Base-by-base conservation (phyloP, 164 flowering plant species). In the Sextonia rubra region DNA sequence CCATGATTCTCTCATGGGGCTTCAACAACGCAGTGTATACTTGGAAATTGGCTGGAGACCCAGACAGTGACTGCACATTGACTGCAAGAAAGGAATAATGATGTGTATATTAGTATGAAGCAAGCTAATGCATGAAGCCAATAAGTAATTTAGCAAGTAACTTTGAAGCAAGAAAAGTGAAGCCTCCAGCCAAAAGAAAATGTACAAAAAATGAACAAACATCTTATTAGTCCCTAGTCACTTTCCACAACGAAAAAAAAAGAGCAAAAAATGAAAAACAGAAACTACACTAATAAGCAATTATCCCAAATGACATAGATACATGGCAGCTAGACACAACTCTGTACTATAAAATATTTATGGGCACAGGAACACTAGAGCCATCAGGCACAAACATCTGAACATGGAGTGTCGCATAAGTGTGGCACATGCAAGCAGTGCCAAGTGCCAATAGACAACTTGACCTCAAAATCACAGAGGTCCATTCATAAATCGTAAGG, bases 1-100 rank as follows among this genome's bases (percentile, higher is more conserved):
- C 98, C 98, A 96, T 96, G 78, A 93, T 96, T 84, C 99, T 90
- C 0, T 96, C 99, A 79, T 96, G 99, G 73, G 99, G 94, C 75
- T 91, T 96, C 77, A 96, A 77, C 64, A 96, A 75, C 47, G 97
- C 99, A 81, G 98, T 93, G 79, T 96, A 96, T 47, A 90, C 98
- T 74, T 96, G 99, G 64, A 96, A 96, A 76, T 96, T 96, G 29
- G 99, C 77, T 17, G 99, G 98, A 66, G 99, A 93, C 17, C 99
- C 99, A 67, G 99, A 96, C 17, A 96, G 80, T 20, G 98, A 83
- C 80, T 93, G 98, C 82, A 96, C 98, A 74, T 96, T 96, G 69
- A 93, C 99, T 96, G 90, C 82, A 86, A 74, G 56, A 78, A 56
- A 37, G 8, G 47, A 9, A 60, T 2, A 20, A 44, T 14, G 22